Evolutionary conservation across 2,329 filamentous ascomycete genomes (phyloP), one percentile per base, ranked within the genome.

Genomic region (Penicillium verrucosum): DNA sequence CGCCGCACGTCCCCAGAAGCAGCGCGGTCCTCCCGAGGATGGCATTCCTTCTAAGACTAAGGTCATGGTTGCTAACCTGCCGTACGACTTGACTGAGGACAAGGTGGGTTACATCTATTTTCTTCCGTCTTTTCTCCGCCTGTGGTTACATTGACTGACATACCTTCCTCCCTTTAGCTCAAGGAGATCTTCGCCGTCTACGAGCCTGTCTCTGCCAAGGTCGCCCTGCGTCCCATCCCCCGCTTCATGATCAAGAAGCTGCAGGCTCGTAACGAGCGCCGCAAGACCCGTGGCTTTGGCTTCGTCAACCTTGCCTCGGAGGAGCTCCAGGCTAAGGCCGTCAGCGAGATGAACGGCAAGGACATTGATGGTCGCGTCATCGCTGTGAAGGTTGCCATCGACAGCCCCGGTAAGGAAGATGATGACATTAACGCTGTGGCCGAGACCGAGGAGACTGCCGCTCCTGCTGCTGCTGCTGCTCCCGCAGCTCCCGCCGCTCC

Each of bases 191-290:
- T 99, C 80, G 83, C 85, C 72, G 90, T 86, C 62, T 99, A 97
- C 82, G 84, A 92, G 74, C 94, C 94, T 60, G 88, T 89, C 68
- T 95, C 92, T 64, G 93, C 94, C 77, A 99, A 97, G 87, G 97
- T 99, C 73, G 94, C 94, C 66, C 90, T 99, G 68, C 93, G 94
- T 70, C 94, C 94, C 51, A 99, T 99, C 68, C 94, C 94, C 68
- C 92, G 93, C 71, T 99, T 97, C 84, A 99, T 99, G 94, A 94
- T 99, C 81, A 97, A 97, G 89, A 99, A 99, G 86, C 90, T 99
- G 62, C 92, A 96, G 81, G 92, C 93, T 71, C 93, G 94, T 75
- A 92, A 92, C 74, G 94, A 99, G 82, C 88, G 93, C 70, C 94
- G 94, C 82, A 99, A 99, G 88, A 94, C 94, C 60, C 94, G 94